A percentile compares a stretch with the other conserved stretches of the same genome.
Conservation (phyloP, 179 eudicot species). For the Vitellaria paradoxa region DNA sequence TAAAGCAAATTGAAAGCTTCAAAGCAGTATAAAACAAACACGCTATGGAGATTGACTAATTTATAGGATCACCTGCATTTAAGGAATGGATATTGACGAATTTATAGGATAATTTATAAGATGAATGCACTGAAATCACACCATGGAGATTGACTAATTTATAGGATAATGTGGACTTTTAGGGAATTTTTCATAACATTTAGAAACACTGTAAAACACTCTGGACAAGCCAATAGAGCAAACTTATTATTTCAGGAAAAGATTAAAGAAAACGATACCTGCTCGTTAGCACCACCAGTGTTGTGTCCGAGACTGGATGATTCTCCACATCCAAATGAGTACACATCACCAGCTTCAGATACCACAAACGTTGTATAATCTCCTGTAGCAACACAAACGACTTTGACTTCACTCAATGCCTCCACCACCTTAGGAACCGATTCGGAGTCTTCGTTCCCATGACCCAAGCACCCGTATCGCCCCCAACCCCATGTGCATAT, state of each 20-base stretch:
- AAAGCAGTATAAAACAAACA: no score
- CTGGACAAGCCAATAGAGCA: background rate
- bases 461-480: constrained; percentile 88
- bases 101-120: no score
- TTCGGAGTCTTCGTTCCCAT: constrained; percentile 89
- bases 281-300: constrained; percentile 42
- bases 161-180: background rate
- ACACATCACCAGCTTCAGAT: constrained; percentile 71
- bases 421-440: constrained; percentile 84
- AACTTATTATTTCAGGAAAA: background rate
- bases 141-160: background rate
- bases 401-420: constrained; percentile 64
- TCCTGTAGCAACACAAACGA: constrained; percentile 88
- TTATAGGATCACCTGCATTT: no score
- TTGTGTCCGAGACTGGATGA: constrained; percentile 90
- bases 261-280: constrained; percentile 38
- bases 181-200: background rate
- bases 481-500: constrained; percentile 99
- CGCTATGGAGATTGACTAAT: no score
- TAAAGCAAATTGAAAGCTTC: no score
- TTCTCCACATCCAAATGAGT: constrained; percentile 93
- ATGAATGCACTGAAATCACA: no score
- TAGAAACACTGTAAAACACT: background rate
- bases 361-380: constrained; percentile 92
- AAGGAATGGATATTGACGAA: no score